Conservation (phyloP, 371 early-diverging fungal genomes). For the Actinomucor elegans region DNA sequence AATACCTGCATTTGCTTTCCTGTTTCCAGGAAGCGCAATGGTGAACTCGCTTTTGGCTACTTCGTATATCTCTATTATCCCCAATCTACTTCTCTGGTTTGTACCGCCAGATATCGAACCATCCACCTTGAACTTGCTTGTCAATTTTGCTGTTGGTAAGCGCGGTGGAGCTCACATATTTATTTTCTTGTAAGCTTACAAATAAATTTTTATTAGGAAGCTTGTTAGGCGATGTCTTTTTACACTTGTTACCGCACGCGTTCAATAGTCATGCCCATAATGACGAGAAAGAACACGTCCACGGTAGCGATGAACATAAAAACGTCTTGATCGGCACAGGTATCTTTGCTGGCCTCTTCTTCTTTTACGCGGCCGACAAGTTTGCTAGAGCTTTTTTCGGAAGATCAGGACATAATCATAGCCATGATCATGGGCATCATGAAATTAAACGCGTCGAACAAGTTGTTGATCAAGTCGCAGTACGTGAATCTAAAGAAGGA, state of each 20-base stretch:
- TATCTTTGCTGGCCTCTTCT: conserved; percentile 73
- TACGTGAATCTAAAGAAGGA: conserved; percentile 1
- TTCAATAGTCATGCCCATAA: conserved; percentile 36
- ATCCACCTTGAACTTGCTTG: conserved; percentile 69
- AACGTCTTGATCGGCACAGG: conserved; percentile 72
- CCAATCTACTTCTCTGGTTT: conserved; percentile 78
- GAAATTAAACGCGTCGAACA: conserved; percentile 1
- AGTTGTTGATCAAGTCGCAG: background rate
- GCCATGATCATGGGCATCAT: conserved; percentile 44
- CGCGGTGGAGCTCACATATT: too few relatives aligned
- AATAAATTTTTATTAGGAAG: conserved; percentile 46
- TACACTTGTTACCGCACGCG: conserved; percentile 82
- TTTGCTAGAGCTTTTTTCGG: conserved; percentile 73
- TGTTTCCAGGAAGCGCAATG: conserved; percentile 66
- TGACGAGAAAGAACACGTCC: conserved; percentile 27
- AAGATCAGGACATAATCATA: conserved; percentile 56
- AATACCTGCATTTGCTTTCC: conserved; percentile 10
- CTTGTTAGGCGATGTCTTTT: conserved; percentile 84
- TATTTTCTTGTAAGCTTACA: background rate
- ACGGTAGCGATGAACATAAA: conserved; percentile 32
- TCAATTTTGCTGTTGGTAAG: conserved; percentile 79
- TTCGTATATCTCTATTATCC: conserved; percentile 82
- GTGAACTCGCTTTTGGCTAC: conserved; percentile 77
- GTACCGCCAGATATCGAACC: conserved; percentile 78
- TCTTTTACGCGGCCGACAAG: conserved; percentile 80